Percentiles rank a stretch among this genome's conserved stretches.
phyloP scores from a whole-genome alignment of 2,329 filamentous ascomycete species.

The Cercospora sp. region DNA sequence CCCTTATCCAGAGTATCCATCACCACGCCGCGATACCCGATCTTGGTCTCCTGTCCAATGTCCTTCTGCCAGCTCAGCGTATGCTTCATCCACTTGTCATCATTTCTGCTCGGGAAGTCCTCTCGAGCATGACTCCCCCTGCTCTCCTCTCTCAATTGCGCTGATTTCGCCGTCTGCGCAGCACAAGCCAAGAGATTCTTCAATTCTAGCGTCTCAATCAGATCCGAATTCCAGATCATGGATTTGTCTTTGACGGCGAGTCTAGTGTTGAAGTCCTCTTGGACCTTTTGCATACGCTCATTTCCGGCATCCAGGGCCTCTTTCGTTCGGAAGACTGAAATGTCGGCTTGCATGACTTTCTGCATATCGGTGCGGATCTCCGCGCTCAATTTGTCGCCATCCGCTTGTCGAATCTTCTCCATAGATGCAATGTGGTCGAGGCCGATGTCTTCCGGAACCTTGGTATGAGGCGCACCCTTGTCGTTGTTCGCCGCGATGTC shows the following conservation, averaged over 20 bases:
- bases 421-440: conserved; percentile 35
- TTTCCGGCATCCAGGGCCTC: conserved; percentile 41
- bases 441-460: conserved; percentile 39
- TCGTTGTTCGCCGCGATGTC: conserved; percentile 45
- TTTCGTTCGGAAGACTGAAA: conserved; percentile 49
- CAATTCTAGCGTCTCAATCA: conserved; percentile 51
- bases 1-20: conserved; percentile 48
- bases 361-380: conserved; percentile 47
- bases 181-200: conserved; percentile 51
- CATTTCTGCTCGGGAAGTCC: conserved; percentile 47
- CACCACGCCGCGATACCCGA: conserved; percentile 46
- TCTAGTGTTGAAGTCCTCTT: conserved; percentile 40
- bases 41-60: conserved; percentile 43
- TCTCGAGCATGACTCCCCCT: conserved; percentile 51
- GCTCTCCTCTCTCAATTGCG: conserved; percentile 47
- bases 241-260: conserved; percentile 45
- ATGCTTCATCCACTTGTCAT: conserved; percentile 51
- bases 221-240: conserved; percentile 53
- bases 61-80: conserved; percentile 49
- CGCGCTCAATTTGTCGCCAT: conserved; percentile 43
- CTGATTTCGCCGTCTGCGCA: conserved; percentile 49
- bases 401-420: conserved; percentile 40
- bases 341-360: conserved; percentile 49
- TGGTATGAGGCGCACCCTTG: conserved; percentile 40
- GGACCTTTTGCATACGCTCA: conserved; percentile 38